Evolutionary conservation across 2,329 filamentous ascomycete genomes (phyloP).

Genomic region (Ilyonectria sp.): DNA sequence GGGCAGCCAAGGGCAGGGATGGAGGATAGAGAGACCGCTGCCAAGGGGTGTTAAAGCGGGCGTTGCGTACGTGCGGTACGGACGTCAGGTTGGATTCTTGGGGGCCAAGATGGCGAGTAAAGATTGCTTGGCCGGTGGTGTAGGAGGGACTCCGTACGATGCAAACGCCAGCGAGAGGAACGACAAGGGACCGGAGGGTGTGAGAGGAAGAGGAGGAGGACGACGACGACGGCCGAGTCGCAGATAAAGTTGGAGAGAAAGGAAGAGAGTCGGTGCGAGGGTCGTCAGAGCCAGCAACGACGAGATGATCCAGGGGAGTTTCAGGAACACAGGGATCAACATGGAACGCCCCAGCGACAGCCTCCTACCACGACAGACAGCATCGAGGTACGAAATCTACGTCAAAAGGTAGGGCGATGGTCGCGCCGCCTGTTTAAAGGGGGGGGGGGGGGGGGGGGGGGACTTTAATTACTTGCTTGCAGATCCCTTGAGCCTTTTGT

Average conservation of each 20-base stretch:
- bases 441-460: conserved; percentile 1
- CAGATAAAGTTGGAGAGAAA: conserved; percentile 29
- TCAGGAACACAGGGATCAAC: conserved; percentile 49
- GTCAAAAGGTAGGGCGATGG: conserved; percentile 20
- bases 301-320: conserved; percentile 47
- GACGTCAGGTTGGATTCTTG: conserved; percentile 14
- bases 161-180: neutral
- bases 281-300: conserved; percentile 8
- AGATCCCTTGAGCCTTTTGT: conserved; percentile 19
- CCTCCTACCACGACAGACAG: conserved; percentile 18
- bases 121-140: neutral
- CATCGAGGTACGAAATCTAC: conserved; percentile 23
- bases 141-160: neutral
- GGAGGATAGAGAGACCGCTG: conserved; percentile 30
- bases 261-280: conserved; percentile 8
- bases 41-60: conserved; percentile 40
- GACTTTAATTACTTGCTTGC: conserved; percentile 23
- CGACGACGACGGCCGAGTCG: conserved; percentile 16
- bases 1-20: conserved; percentile 41
- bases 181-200: neutral
- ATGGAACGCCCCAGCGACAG: conserved; percentile 37
- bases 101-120: neutral
- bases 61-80: conserved; percentile 22
- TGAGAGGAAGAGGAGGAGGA: neutral
- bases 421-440: conserved; percentile 2